These are phyloP conservation scores for Phoma sp. DNA, from an alignment of 2,329 filamentous ascomycete species.

Conservation along the genomic window DNA sequence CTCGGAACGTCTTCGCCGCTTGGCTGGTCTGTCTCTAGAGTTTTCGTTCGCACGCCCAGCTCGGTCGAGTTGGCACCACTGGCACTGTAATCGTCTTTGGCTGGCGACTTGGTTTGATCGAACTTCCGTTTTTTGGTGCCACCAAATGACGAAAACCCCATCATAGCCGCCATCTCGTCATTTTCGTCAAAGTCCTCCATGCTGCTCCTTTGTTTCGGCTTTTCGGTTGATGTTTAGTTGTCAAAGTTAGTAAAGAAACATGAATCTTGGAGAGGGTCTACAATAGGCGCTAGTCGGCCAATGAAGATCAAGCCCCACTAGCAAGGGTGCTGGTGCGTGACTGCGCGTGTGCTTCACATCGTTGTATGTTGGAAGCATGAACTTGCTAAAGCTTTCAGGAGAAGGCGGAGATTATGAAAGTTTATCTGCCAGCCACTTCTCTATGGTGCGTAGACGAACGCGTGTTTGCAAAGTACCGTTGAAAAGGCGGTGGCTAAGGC, in stretches of 20 bases:
- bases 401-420: neutral
- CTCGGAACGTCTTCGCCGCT: neutral
- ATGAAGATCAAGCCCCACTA: conserved; percentile 1
- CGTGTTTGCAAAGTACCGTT: neutral
- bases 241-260: neutral
- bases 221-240: neutral
- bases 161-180: conserved; percentile 64
- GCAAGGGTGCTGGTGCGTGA: neutral
- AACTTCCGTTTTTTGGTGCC: conserved; percentile 71
- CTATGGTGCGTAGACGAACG: neutral
- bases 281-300: conserved; percentile 4
- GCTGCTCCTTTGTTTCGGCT: neutral
- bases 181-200: conserved; percentile 49
- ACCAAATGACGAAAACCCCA: conserved; percentile 79
- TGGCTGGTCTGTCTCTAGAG: conserved; percentile 6
- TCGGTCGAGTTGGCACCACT: conserved; percentile 43
- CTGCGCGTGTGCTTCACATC: neutral
- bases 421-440: neutral
- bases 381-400: neutral
- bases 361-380: neutral
- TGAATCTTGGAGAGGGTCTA: conserved; percentile 3
- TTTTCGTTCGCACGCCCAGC: conserved; percentile 47
- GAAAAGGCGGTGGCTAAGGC: conserved; percentile 9
- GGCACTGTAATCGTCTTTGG: conserved; percentile 26
- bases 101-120: conserved; percentile 62